Percentiles rank a stretch among this genome's conserved stretches.
These are phyloP conservation scores for Zygoascus sp. DNA, from an alignment of 1,139 yeast species.

Conservation along the genomic window DNA sequence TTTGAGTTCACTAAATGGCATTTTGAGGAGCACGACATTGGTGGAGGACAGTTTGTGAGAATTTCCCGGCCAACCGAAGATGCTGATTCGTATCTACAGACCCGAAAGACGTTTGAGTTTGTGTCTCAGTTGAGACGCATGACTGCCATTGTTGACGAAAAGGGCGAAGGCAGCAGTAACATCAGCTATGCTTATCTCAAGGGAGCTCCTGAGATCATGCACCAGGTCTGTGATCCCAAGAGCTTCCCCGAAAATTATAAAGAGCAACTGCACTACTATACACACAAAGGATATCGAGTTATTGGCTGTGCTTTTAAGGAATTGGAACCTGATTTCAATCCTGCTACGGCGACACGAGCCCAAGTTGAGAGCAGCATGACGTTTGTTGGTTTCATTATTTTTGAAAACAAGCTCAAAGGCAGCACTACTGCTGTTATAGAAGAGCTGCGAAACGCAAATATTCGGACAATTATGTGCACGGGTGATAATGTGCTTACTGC, in stretches of 20 bases:
- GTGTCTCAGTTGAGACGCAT: conserved; percentile 80
- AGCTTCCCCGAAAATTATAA: conserved; percentile 73
- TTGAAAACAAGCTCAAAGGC: conserved; percentile 82
- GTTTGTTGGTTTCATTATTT: conserved; percentile 83
- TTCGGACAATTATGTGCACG: conserved; percentile 92
- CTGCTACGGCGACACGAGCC: conserved; percentile 42
- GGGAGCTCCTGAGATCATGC: conserved; percentile 98
- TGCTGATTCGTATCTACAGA: conserved; percentile 43
- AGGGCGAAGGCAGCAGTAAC: conserved; percentile 19
- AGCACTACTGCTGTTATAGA: conserved; percentile 60
- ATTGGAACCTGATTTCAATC: conserved; percentile 32
- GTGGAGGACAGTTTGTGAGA: conserved; percentile 41
- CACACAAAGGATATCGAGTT: conserved; percentile 90
- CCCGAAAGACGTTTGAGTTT: conserved; percentile 76
- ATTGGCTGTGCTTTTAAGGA: conserved; percentile 86
- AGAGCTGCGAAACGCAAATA: conserved; percentile 55
- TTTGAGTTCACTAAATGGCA: conserved; percentile 81
- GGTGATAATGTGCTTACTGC: conserved; percentile 96
- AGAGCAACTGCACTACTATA: conserved; percentile 70
- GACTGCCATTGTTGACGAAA: conserved; percentile 65
- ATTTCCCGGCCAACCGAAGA: conserved; percentile 31
- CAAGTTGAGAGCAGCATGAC: conserved; percentile 62
- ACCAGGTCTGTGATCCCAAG: conserved; percentile 64
- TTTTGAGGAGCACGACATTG: conserved; percentile 58
- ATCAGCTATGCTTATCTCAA: conserved; percentile 58